Evolutionary conservation across 192 early-diverging fungal genomes (phyloP), one percentile per base, ranked within the genome.

Genomic region (Entophlyctis helioformis): DNA sequence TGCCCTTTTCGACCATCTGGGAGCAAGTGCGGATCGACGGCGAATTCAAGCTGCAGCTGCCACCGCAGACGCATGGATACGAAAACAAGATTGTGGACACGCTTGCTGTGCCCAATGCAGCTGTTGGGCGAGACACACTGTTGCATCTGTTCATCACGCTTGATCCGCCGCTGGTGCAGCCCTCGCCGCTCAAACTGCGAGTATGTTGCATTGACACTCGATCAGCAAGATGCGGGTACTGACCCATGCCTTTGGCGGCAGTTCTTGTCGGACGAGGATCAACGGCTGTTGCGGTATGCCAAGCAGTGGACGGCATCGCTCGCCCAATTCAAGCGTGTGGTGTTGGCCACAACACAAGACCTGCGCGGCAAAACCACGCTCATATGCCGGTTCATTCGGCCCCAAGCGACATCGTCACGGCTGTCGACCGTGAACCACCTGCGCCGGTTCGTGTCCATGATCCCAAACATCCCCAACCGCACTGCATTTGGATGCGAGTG

Each of bases 121-220:
- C 65, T 5, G 58, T 62, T 10, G 22, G 23, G 3, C 68, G 20
- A 4, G 58, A 57, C 7, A 67, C 64, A 6, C 16, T 62, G 39
- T 21, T 74, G 29, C 57, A 74, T 43, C 22, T 77, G 29, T 77
- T 77, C 49, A 72, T 77, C 22, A 64, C 74, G 20, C 46, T 77
- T 1, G 74, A 77, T 18, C 74, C 74, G 25, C 58, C 65, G 1
- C 46, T 76, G 12, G 27, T 48, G 7, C 67, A 70, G 52, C 69
- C 69, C 18, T 32, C 40, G 1, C 33, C 48, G 15, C 53, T 71
- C 11, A 57, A 54, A 8, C 50, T 72, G 4, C 48, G 47, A 27
- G 64, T 66, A 50, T 2, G 2, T 46, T 34, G 25, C 8, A n/a
- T n/a, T n/a, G n/a, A n/a, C n/a, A n/a, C n/a, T n/a, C n/a, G n/a